A percentile compares a stretch with the other conserved stretches of the same genome.
These are phyloP conservation scores for Magnaporthiopsis rhizophila DNA, from an alignment of 2,329 filamentous ascomycete genomes.

Conservation along the genomic window DNA sequence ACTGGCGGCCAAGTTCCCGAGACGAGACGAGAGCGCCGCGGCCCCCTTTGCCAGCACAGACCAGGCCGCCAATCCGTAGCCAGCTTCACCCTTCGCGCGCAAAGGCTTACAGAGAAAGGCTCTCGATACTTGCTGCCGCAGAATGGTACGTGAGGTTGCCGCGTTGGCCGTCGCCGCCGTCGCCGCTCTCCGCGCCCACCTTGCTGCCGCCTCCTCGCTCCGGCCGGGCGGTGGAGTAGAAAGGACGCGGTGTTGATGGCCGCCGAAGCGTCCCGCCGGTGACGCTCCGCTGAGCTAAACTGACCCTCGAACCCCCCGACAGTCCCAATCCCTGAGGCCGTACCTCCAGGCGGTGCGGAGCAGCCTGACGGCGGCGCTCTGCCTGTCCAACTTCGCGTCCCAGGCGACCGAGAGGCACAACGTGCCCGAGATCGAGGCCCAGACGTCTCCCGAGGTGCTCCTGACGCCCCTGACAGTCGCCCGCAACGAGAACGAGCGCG, in stretches of 20 bases:
- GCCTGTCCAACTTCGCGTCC: slow-evolving; percentile 93
- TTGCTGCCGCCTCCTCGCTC: not conserved
- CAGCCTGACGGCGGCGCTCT: slow-evolving; percentile 87
- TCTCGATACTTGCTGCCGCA: not conserved
- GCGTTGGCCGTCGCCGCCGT: not conserved
- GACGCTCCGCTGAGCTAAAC: not conserved
- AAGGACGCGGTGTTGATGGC: not conserved
- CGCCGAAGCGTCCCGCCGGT: not conserved
- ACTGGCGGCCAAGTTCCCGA: not conserved
- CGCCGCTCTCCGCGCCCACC: no score
- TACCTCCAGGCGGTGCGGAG: slow-evolving; percentile 95
- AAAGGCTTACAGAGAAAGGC: not conserved
- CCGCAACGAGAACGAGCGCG: slow-evolving; percentile 93
- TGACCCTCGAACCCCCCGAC: not conserved
- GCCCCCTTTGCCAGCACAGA: not conserved
- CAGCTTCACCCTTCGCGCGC: not conserved
- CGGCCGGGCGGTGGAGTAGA: not conserved
- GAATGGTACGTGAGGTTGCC: not conserved
- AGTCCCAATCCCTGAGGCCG: slow-evolving; percentile 94
- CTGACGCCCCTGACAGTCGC: slow-evolving; percentile 85
- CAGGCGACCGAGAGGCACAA: slow-evolving; percentile 96
- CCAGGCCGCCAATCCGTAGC: not conserved
- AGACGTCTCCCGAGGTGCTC: slow-evolving; percentile 85
- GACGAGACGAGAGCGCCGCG: not conserved
- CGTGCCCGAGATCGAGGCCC: slow-evolving; percentile 93